Percentiles rank a stretch among this genome's conserved stretches.
phyloP scores from a whole-genome alignment of 495 filamentous ascomycete species.

The Penicillium egyptiacum region DNA sequence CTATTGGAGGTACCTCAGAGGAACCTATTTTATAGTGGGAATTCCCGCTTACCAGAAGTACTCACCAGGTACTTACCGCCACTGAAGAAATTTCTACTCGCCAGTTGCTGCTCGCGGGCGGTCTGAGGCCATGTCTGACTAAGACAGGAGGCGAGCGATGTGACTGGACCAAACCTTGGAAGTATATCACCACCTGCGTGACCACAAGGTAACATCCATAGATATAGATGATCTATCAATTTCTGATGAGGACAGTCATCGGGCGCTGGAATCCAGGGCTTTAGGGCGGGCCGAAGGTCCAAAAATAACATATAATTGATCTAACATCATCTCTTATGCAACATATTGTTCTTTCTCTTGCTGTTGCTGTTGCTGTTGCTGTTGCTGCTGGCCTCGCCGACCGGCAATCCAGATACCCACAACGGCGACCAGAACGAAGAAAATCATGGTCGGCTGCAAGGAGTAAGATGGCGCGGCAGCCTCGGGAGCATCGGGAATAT shows the following conservation, averaged over 20 bases:
- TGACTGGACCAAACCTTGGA: constrained; percentile 4
- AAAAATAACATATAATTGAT: neutral
- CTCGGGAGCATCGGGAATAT: constrained; percentile 16
- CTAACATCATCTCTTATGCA: constrained; percentile 14
- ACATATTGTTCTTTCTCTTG: constrained; percentile 20
- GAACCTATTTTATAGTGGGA: neutral
- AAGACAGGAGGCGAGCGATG: constrained; percentile 6
- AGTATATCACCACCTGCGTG: constrained; percentile 4
- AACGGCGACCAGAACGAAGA: constrained; percentile 41
- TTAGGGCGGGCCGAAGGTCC: neutral
- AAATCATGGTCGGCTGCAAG: constrained; percentile 43
- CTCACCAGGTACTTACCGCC: constrained; percentile 8
- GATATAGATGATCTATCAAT: neutral
- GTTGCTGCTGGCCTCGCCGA: constrained; percentile 24
- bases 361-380: constrained; percentile 9
- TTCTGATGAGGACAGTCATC: neutral
- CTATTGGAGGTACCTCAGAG: neutral
- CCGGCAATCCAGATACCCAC: constrained; percentile 39
- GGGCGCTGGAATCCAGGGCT: neutral
- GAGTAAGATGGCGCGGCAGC: constrained; percentile 24
- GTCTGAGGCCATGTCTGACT: constrained; percentile 13
- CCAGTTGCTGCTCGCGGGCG: constrained; percentile 10
- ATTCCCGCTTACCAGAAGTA: neutral
- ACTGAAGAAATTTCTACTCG: constrained; percentile 17
- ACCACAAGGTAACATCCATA: neutral